These are phyloP conservation scores for Bruguiera hainesii DNA, from an alignment of 441 rosid genomes.

Conservation along the genomic window DNA sequence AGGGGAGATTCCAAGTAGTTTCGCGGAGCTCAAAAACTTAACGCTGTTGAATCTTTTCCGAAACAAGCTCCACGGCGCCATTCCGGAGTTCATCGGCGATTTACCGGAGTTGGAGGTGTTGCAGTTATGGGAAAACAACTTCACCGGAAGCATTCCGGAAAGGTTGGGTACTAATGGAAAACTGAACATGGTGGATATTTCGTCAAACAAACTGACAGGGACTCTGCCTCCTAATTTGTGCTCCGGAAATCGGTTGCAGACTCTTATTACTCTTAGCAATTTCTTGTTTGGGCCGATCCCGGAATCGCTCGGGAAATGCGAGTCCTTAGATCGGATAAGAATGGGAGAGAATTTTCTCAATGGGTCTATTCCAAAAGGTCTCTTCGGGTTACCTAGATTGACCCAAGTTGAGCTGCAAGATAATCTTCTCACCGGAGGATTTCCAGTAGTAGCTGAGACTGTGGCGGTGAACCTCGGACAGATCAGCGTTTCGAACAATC, in stretches of 20 bases:
- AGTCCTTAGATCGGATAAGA: slow-evolving; percentile 71
- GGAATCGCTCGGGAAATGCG: slow-evolving; percentile 63
- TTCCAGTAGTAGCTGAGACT: slow-evolving; percentile 50
- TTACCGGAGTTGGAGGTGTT: slow-evolving; percentile 75
- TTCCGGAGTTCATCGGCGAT: slow-evolving; percentile 80
- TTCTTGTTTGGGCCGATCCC: slow-evolving; percentile 87
- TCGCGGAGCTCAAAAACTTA: slow-evolving; percentile 60
- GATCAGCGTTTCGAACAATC: slow-evolving; percentile 75
- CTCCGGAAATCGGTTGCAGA: slow-evolving; percentile 61
- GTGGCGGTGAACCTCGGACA: slow-evolving; percentile 65
- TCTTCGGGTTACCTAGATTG: slow-evolving; percentile 67
- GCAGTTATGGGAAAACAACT: slow-evolving; percentile 94
- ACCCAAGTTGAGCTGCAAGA: slow-evolving; percentile 85
- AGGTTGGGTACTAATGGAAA: slow-evolving; percentile 70
- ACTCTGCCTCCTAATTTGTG: slow-evolving; percentile 77
- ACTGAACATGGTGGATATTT: slow-evolving; percentile 62
- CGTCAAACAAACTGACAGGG: slow-evolving; percentile 87
- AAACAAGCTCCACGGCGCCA: slow-evolving; percentile 79
- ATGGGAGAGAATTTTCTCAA: slow-evolving; percentile 88
- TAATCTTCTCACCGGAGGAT: slow-evolving; percentile 65
- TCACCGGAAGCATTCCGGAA: slow-evolving; percentile 79
- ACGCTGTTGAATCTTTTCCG: slow-evolving; percentile 75
- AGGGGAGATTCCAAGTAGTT: slow-evolving; percentile 74
- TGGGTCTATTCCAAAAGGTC: slow-evolving; percentile 77
- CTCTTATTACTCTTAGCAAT: slow-evolving; percentile 71